Percentiles rank a stretch among this genome's conserved stretches.
These are phyloP conservation scores for Leccinum incarnatum DNA, from an alignment of 768 basidiomycete species.

Conservation along the genomic window DNA sequence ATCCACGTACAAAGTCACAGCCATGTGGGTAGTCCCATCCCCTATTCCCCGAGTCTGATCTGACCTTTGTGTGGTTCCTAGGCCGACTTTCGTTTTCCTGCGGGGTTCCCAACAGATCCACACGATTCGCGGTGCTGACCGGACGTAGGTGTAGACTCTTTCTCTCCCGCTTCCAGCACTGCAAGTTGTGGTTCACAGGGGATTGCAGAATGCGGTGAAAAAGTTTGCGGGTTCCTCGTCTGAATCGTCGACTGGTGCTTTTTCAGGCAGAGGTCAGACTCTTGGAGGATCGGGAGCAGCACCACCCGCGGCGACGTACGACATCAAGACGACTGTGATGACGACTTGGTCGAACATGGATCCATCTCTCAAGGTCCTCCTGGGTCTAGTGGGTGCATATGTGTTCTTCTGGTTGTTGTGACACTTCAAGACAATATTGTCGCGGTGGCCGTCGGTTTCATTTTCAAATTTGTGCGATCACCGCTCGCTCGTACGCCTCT, in stretches of 20 bases:
- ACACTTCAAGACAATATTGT: background rate
- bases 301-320: constrained; percentile 35
- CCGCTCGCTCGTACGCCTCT: background rate
- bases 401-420: constrained; percentile 48
- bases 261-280: constrained; percentile 73
- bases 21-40: constrained; percentile 53
- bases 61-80: constrained; percentile 23
- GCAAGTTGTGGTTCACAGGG: constrained; percentile 38
- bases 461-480: background rate
- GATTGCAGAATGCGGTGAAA: constrained; percentile 55
- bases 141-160: constrained; percentile 41
- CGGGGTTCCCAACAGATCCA: constrained; percentile 66
- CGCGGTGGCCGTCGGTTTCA: background rate
- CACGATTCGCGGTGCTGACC: constrained; percentile 70
- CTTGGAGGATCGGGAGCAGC: constrained; percentile 45
- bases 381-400: constrained; percentile 65
- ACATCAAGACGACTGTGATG: constrained; percentile 33
- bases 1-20: constrained; percentile 55
- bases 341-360: constrained; percentile 50
- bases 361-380: constrained; percentile 64
- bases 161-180: constrained; percentile 2
- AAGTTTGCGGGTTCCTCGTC: constrained; percentile 46
- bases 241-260: constrained; percentile 42
- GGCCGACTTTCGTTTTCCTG: constrained; percentile 85
- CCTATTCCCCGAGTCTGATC: background rate